Base-by-base conservation (phyloP, 345 rosid genomes). In the Camelina sativa region DNA sequence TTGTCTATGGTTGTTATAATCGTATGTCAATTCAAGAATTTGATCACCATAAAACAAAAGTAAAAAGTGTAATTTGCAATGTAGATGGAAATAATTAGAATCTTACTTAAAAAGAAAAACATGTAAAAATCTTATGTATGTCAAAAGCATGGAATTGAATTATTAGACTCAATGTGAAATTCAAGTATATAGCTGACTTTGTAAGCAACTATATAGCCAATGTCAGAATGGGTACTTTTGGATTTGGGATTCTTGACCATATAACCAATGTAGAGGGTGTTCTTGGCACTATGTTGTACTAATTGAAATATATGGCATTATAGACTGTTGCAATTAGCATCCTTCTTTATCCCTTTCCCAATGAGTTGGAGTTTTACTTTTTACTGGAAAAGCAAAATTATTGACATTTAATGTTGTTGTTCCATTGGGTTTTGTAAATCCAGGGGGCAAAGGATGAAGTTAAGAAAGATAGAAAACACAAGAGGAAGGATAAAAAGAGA, bases 361-460 rank as follows among this genome's bases (percentile, higher is more conserved):
- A 37, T 28, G 53, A 65, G 57, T 62, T 46, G 50, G 30, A 7
- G 3, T 28, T 0, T 28, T 51, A 28, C 30, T 28, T 28, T 28
- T 28, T 28, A 57, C 30, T 13, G 32, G 62, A 4, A 54, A 35
- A 46, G 78, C 71, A 47, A 17, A 37, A 74, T 28, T 37, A 34
- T 65, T 22, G 60, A 62, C 20, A 74, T 38, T 81, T 63, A 74
- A 28, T 28, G 30, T 72, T 35, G 40, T 57, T 72, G 52, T 52
- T 78, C 47, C 52, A 62, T 64, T 76, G 74, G 67, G 75, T 59
- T 81, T 75, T 25, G 38, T 3, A 62, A 75, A 62, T 80, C 62
- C 77, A 80, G 82, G 82, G 83, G 69, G 56, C 79, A 78, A 81
- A 71, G 56, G 80, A 74, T 75, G 84, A 82, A 57, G 30, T 76